Evolutionary conservation across 176 grass and related monocot species (phyloP).

Genomic region (Paspalum vaginatum): DNA sequence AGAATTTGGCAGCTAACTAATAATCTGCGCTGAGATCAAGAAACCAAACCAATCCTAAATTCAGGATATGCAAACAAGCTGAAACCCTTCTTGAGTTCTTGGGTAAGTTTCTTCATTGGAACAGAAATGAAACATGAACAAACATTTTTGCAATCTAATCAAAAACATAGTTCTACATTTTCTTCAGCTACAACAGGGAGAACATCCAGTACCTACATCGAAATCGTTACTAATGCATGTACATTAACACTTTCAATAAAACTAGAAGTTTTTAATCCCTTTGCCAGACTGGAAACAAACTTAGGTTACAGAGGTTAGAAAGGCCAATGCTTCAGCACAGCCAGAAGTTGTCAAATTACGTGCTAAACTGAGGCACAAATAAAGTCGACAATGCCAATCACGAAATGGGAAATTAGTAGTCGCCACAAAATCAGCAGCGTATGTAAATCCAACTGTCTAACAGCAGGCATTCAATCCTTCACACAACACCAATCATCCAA

Average conservation of each 20-base stretch:
- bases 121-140: background rate
- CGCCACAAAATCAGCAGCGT: background rate
- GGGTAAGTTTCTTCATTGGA: no score
- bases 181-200: background rate
- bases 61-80: background rate
- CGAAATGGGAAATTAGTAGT: background rate
- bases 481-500: background rate
- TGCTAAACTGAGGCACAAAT: background rate
- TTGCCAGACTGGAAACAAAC: background rate
- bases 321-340: background rate
- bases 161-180: no score
- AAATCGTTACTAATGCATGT: no score
- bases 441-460: background rate
- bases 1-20: background rate
- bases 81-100: background rate
- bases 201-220: background rate
- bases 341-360: background rate
- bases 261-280: background rate
- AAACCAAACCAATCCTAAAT: background rate
- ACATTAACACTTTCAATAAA: background rate
- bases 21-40: background rate
- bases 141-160: background rate
- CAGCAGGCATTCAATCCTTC: no score
- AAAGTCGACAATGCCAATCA: background rate
- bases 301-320: background rate